phyloP scores from a whole-genome alignment of 1,139 yeast genomes.

The Blastobotrys capitulatus region DNA sequence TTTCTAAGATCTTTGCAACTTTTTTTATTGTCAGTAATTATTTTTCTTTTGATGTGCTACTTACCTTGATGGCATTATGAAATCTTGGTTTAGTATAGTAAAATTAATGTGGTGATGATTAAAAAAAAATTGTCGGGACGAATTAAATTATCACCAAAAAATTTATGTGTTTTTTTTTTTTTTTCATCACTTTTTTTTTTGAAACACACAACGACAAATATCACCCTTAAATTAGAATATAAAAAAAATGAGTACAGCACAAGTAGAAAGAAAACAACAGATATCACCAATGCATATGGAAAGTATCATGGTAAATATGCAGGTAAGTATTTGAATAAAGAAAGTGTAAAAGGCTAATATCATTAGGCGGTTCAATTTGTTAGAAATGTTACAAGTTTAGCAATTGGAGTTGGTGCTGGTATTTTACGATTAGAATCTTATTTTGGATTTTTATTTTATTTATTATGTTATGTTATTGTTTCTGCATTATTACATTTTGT shows the following conservation, averaged over 20 bases:
- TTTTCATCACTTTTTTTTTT: background rate
- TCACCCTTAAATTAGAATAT: background rate
- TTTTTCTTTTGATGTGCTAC: constrained; percentile 1
- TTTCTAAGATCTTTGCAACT: constrained; percentile 92
- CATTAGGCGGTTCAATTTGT: constrained; percentile 44
- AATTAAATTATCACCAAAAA: too few species aligned
- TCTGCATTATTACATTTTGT: constrained; percentile 41
- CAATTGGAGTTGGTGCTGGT: constrained; percentile 69
- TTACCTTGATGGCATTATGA: constrained; percentile 22
- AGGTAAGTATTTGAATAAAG: constrained; percentile 11
- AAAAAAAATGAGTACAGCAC: background rate
- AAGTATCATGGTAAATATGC: constrained; percentile 18
- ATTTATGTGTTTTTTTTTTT: too few species aligned
- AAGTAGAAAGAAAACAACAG: constrained; percentile 9
- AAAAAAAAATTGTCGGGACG: constrained; percentile 3
- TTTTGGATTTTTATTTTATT: constrained; percentile 56
- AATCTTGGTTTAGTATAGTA: background rate
- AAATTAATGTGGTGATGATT: background rate
- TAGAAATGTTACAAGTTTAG: constrained; percentile 60
- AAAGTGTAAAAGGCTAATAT: background rate
- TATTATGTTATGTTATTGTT: constrained; percentile 43
- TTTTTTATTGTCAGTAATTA: background rate
- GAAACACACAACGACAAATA: background rate
- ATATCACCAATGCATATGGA: constrained; percentile 21
- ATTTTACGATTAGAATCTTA: constrained; percentile 61